A percentile compares a stretch with the other conserved stretches of the same genome.
Conservation (phyloP, 1,284 basidiomycete species). For the Rhodotorula mucilaginosa region DNA sequence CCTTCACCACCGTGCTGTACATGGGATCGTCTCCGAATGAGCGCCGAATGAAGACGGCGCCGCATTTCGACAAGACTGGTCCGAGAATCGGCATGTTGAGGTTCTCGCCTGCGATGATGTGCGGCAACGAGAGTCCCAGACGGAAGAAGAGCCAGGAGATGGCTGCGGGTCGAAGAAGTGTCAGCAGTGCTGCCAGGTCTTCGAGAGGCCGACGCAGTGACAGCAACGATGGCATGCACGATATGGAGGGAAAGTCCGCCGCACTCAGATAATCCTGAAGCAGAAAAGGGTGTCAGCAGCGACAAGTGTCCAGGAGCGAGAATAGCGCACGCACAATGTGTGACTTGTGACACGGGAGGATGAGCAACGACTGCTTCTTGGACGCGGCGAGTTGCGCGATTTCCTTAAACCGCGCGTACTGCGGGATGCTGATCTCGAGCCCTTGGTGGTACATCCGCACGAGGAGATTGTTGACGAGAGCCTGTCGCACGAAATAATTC, state of each 20-base stretch:
- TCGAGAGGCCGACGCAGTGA: no score
- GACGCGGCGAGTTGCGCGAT: slow-evolving; percentile 47
- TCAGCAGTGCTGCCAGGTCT: no score
- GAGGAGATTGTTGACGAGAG: slow-evolving; percentile 48
- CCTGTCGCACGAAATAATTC: slow-evolving; percentile 39
- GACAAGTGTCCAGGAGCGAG: no score
- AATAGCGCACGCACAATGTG: slow-evolving; percentile 44
- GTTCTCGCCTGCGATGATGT: slow-evolving; percentile 51
- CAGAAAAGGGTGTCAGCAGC: background rate
- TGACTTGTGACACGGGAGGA: slow-evolving; percentile 50
- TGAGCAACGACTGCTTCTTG: slow-evolving; percentile 48
- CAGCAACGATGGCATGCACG: no score
- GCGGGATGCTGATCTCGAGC: slow-evolving; percentile 36
- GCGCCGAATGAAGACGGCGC: slow-evolving; percentile 50
- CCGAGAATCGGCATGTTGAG: slow-evolving; percentile 46
- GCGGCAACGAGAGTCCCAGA: slow-evolving; percentile 48
- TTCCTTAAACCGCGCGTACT: slow-evolving; percentile 37
- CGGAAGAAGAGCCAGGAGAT: slow-evolving; percentile 45
- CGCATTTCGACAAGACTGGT: slow-evolving; percentile 47
- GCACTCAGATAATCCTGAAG: slow-evolving; percentile 26
- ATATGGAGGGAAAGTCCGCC: background rate
- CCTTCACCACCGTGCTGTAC: slow-evolving; percentile 49
- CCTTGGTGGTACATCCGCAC: slow-evolving; percentile 48
- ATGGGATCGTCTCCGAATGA: slow-evolving; percentile 49
- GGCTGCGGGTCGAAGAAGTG: background rate